These are phyloP conservation scores for Penicillium paneum DNA, from an alignment of 2,329 filamentous ascomycete species.

Conservation along the genomic window DNA sequence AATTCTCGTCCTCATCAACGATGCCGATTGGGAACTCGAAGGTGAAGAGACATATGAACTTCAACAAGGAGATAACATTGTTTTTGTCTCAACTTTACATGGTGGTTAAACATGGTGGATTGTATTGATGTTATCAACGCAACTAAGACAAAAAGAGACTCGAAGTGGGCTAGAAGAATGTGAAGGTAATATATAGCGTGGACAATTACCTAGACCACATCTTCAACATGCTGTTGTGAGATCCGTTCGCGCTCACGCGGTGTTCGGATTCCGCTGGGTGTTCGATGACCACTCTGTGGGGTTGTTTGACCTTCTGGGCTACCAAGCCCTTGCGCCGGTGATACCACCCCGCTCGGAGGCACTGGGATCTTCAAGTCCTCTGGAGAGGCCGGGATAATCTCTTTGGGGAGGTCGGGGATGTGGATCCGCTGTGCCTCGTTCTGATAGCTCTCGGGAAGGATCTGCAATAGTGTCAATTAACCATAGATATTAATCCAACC, in stretches of 20 bases:
- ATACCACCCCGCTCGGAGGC: constrained; percentile 54
- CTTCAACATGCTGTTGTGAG: constrained; percentile 45
- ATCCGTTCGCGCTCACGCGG: constrained; percentile 45
- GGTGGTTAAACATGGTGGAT: constrained; percentile 61
- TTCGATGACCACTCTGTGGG: constrained; percentile 40
- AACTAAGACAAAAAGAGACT: not conserved
- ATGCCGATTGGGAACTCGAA: constrained; percentile 97
- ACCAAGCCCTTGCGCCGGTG: constrained; percentile 44
- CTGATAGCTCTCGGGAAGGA: constrained; percentile 95
- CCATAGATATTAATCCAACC: not conserved
- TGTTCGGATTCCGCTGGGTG: constrained; percentile 30
- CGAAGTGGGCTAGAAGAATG: not conserved
- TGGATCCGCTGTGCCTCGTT: constrained; percentile 90
- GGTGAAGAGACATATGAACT: constrained; percentile 89
- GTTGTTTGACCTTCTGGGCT: constrained; percentile 44
- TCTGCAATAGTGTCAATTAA: constrained; percentile 47
- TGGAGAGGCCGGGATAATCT: constrained; percentile 71
- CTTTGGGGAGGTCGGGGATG: constrained; percentile 65
- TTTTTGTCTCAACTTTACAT: constrained; percentile 95
- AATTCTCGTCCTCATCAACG: constrained; percentile 94
- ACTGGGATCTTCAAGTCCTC: constrained; percentile 79
- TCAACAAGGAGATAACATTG: constrained; percentile 75
- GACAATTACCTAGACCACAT: constrained; percentile 36
- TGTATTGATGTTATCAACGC: constrained; percentile 1
- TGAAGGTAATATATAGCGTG: not conserved